Evolutionary conservation across 2,329 filamentous ascomycete species (phyloP).

Genomic region (Aureobasidium leucospermi): DNA sequence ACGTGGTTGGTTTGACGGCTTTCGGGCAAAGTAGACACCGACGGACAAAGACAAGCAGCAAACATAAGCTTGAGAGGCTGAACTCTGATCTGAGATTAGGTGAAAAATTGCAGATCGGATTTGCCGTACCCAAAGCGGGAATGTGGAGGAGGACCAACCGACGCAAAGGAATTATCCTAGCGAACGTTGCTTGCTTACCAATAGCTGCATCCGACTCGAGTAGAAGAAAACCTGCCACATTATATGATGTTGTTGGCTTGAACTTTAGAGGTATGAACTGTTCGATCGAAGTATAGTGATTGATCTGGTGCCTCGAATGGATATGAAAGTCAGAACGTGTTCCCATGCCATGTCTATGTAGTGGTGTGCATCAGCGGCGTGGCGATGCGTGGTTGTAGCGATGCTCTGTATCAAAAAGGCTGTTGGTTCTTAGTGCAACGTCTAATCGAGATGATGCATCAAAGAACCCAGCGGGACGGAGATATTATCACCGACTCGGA

Average conservation of each 20-base stretch:
- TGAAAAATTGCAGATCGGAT: not conserved
- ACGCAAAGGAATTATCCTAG: not conserved
- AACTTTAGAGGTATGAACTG: too few species aligned
- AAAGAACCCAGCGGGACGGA: not conserved
- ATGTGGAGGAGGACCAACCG: not conserved
- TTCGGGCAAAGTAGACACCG: not conserved
- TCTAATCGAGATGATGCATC: conserved; percentile 3
- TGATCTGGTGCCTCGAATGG: too few species aligned
- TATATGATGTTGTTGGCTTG: too few species aligned
- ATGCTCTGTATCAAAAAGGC: not conserved
- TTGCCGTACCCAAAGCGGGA: not conserved
- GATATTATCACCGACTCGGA: not conserved
- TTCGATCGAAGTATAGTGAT: too few species aligned
- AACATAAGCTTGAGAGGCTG: conserved; percentile 1
- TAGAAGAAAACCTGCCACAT: too few species aligned
- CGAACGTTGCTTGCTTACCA: conserved; percentile 1
- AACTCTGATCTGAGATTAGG: not conserved
- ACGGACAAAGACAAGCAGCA: not conserved
- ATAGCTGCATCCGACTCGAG: not conserved
- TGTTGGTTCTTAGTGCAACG: not conserved
- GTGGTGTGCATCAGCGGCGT: not conserved
- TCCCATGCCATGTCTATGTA: too few species aligned
- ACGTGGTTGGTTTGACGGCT: too few species aligned
- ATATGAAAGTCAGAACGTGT: too few species aligned
- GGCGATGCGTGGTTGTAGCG: not conserved